phyloP scores from a whole-genome alignment of 2,329 filamentous ascomycete genomes.

The Xylaria sp. region DNA sequence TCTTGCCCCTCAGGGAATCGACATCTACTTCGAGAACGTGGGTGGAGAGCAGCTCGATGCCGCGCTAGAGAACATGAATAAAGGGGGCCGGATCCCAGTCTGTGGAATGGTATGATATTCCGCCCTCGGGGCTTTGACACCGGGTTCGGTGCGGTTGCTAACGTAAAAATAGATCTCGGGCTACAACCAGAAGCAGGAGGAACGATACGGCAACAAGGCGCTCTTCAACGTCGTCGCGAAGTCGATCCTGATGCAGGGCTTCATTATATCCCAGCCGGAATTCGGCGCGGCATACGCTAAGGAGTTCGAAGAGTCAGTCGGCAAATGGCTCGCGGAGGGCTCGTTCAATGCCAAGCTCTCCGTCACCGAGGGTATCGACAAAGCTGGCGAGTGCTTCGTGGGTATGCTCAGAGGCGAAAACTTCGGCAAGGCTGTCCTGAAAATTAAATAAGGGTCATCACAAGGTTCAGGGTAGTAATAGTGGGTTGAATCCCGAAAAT shows the following conservation, averaged over 20 bases:
- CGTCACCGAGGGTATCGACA: conserved; percentile 76
- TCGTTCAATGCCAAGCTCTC: conserved; percentile 71
- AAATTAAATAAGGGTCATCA: conserved; percentile 47
- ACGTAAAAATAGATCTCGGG: conserved; percentile 60
- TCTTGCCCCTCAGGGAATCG: conserved; percentile 71
- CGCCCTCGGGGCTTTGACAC: conserved; percentile 14
- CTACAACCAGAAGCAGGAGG: conserved; percentile 64
- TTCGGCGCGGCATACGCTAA: conserved; percentile 68
- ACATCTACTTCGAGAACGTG: conserved; percentile 83
- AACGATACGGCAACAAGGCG: conserved; percentile 70
- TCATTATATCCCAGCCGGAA: conserved; percentile 68
- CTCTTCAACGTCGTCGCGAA: conserved; percentile 67
- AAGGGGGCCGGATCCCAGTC: conserved; percentile 64
- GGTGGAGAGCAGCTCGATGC: conserved; percentile 73
- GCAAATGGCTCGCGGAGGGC: conserved; percentile 76
- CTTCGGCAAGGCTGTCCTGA: conserved; percentile 83
- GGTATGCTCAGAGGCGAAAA: conserved; percentile 78
- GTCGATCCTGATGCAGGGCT: conserved; percentile 74
- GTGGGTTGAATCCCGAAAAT: neutral
- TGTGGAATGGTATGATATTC: conserved; percentile 61
- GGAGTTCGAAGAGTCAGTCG: conserved; percentile 76
- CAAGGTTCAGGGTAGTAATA: neutral
- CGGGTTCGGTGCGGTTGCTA: conserved; percentile 24
- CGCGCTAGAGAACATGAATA: conserved; percentile 61
- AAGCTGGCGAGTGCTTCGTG: conserved; percentile 71